Evolutionary conservation across 176 grass and related monocot genomes (phyloP), one percentile per base, ranked within the genome.

Genomic region (Elymus sibiricus): DNA sequence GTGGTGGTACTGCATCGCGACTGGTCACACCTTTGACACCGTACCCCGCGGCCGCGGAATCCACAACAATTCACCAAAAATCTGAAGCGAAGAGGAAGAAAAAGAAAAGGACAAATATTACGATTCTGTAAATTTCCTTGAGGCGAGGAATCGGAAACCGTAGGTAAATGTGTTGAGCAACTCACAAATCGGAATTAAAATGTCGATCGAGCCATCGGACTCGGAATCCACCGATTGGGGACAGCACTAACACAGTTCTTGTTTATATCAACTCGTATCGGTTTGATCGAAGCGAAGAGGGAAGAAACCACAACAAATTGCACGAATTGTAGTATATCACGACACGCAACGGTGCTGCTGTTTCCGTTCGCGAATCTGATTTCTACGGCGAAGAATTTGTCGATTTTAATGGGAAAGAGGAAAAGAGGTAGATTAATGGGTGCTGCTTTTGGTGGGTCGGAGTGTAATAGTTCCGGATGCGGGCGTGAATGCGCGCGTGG

Each of bases 1-100:
- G 79, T 83, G 74, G 74, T 90, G 76, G 74, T 83, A 83, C 84
- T 90, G 89, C 89, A 90, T 90, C 84, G 78, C 64, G 67, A 64
- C 71, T 29, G 53, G 61, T 29, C 70, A 78, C 79, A 34, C 83
- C 53, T 86, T 72, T 58, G 53, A 58, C 19, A 58, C 53, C 21
- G 6, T 22, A 19, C 53, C 19, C 19, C 53, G 19, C 49, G 64
- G 51, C 70, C 39, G 43, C 58, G 53, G 79, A 90, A 65, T 87
- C 89, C 42, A 83, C 65, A 56, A 83, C 27, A 90, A 82, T 64
- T 86, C 65, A 39, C 74, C 84, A 42, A 70, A 83, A 87, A 72
- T 90, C 82, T 82, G 79, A 31, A 84, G 88, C 21, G 77, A 64
- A 70, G 42, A 69, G 58, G 46, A 65, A 84, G 51, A 49, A 32